phyloP scores from a whole-genome alignment of 225 moss, liverwort and hornwort species.

The Lunularia cruciata region DNA sequence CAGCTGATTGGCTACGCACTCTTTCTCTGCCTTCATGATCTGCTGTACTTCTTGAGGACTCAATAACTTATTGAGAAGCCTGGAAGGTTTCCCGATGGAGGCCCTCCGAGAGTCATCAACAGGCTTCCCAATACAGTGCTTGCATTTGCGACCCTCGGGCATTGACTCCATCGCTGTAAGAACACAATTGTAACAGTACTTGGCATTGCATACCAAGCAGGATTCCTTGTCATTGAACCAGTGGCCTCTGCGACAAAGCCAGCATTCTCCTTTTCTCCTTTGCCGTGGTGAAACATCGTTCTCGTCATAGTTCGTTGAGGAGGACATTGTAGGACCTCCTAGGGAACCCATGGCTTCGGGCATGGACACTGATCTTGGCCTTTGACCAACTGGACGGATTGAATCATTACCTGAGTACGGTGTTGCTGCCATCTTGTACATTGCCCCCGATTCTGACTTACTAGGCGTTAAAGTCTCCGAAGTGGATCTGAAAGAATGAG shows the following conservation, averaged over 20 bases:
- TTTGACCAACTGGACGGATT: constrained; percentile 25
- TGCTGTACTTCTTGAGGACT: constrained; percentile 85
- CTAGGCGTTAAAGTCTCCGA: neutral
- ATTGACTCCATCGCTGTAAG: constrained; percentile 87
- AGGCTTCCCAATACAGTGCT: constrained; percentile 69
- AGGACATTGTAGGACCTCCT: too few relatives aligned
- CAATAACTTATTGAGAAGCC: constrained; percentile 67
- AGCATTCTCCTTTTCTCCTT: constrained; percentile 75
- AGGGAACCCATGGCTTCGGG: constrained; percentile 43
- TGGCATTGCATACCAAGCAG: constrained; percentile 78
- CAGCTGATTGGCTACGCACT: constrained; percentile 86
- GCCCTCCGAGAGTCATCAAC: constrained; percentile 67
- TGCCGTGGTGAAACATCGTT: constrained; percentile 38
- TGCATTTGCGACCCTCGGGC: constrained; percentile 95
- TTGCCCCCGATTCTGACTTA: constrained; percentile 37
- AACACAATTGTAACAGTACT: constrained; percentile 80
- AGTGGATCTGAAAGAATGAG: constrained; percentile 5
- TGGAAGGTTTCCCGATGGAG: constrained; percentile 79
- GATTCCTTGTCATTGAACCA: constrained; percentile 64
- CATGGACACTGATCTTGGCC: constrained; percentile 37
- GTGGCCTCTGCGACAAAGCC: constrained; percentile 66
- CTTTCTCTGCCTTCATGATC: constrained; percentile 93
- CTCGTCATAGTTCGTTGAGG: constrained; percentile 34
- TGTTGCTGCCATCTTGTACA: constrained; percentile 15
- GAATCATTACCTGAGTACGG: constrained; percentile 25